These are phyloP conservation scores for Hyphodiscus hymeniophilus DNA, from an alignment of 495 filamentous ascomycete species.

Conservation along the genomic window DNA sequence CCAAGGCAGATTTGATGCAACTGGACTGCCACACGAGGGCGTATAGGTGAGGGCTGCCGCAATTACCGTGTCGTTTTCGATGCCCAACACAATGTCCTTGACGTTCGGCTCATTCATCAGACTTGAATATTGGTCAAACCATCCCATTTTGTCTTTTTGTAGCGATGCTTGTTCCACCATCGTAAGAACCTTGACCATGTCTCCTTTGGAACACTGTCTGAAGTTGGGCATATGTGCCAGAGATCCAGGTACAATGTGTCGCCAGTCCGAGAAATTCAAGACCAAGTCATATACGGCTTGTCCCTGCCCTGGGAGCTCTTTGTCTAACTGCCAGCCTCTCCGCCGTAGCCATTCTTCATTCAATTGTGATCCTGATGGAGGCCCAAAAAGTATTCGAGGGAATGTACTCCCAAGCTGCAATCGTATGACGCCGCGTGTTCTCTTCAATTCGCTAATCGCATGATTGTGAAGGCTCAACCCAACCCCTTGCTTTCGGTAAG, in stretches of 20 bases:
- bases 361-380: slow-evolving; percentile 31
- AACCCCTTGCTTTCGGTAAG: slow-evolving; percentile 44
- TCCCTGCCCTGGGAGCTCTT: slow-evolving; percentile 33
- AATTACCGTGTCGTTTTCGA: slow-evolving; percentile 37
- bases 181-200: slow-evolving; percentile 45
- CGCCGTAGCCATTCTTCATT: slow-evolving; percentile 52
- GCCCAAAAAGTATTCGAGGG: slow-evolving; percentile 50
- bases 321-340: slow-evolving; percentile 46
- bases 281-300: slow-evolving; percentile 49
- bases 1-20: slow-evolving; percentile 52
- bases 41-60: slow-evolving; percentile 49
- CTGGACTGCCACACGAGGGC: slow-evolving; percentile 40
- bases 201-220: slow-evolving; percentile 38
- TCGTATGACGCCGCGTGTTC: slow-evolving; percentile 43
- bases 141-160: slow-evolving; percentile 36
- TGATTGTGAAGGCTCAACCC: slow-evolving; percentile 49
- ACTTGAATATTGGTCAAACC: slow-evolving; percentile 47
- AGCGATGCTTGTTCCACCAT: slow-evolving; percentile 38
- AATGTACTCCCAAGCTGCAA: slow-evolving; percentile 54
- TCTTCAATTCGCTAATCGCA: slow-evolving; percentile 41
- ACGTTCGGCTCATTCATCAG: slow-evolving; percentile 36
- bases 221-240: slow-evolving; percentile 29
- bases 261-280: slow-evolving; percentile 45
- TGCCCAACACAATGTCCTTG: slow-evolving; percentile 40
- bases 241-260: slow-evolving; percentile 20